phyloP scores from a whole-genome alignment of 169 alveolate species.

The Fabrea salina region DNA sequence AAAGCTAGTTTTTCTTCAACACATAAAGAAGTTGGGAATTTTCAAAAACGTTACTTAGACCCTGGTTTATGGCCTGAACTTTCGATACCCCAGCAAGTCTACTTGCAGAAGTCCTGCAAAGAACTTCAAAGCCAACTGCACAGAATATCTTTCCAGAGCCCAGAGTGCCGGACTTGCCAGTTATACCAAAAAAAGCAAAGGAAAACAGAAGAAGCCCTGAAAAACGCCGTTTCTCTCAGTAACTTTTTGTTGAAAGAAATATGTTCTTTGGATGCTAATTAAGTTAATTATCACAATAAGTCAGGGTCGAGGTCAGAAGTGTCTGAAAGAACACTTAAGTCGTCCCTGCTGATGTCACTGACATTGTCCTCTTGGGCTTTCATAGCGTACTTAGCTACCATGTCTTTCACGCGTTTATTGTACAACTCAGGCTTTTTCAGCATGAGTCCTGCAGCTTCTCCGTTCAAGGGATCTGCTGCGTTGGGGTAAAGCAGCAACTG shows the following conservation, averaged over 20 bases:
- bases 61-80: neutral
- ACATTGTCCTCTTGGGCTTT: neutral
- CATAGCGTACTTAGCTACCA: neutral
- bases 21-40: neutral
- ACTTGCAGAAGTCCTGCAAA: neutral
- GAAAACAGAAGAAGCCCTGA: neutral
- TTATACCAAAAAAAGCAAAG: neutral
- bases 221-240: neutral
- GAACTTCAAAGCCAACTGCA: neutral
- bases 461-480: slow-evolving; percentile 95
- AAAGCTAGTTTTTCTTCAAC: no score
- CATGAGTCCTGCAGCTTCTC: slow-evolving; percentile 95
- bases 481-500: slow-evolving; percentile 95
- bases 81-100: neutral
- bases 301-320: slow-evolving; percentile 22
- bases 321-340: slow-evolving; percentile 21
- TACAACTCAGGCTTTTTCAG: slow-evolving; percentile 85
- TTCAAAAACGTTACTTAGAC: neutral
- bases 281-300: neutral
- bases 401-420: slow-evolving; percentile 88
- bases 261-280: no score
- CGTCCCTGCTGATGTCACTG: slow-evolving; percentile 21
- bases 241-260: no score
- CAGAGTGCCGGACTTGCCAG: neutral
- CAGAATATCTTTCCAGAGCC: no score